Base-by-base conservation (phyloP, 1,284 basidiomycete species). In the Chiua sp. region DNA sequence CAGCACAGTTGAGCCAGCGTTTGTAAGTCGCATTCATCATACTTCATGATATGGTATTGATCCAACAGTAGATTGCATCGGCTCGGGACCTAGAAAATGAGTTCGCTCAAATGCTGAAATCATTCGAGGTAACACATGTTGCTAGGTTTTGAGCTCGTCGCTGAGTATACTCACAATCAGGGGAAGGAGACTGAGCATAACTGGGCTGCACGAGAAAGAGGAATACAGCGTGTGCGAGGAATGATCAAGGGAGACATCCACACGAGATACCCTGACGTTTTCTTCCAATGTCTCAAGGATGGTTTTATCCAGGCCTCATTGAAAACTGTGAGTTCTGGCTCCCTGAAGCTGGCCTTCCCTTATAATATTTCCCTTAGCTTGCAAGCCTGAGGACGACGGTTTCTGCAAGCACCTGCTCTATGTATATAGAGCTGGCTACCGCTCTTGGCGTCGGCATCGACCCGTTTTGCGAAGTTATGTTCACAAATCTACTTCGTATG, bases 141-240 rank as follows among this genome's bases (percentile, higher is more conserved):
- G 33, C 42, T 48, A 15, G 52, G 56, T 58, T 22, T 47, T 47
- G 51, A 61, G 32, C 13, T 55, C 26, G 16, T 18, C 26, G 53
- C 59, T 60, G 56, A 58, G 28, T 59, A 52, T 49, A 59, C 59
- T 39, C 61, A 64, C 64, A 23, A 30, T 51, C 63, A 95, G 88
- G 96, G 95, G 20, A 98, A 89, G 77, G 98, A 99, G 78, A 94
- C 93, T 1, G 97, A 99, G 72, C 93, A 97, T 68, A 99, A 99
- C 71, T 99, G 97, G 97, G 83, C 87, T 47, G 79, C 82, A 28
- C 85, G 97, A 63, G 97, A 99, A 64, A 87, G 85, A 62, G 83
- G 90, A 16, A 82, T 98, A 60, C 81, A 88, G 51, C 85, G 87
- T 20, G 87, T 99, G 13, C 86, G 98, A 52, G 96, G 97, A 8